These are phyloP conservation scores for Trichoderma atrobrunneum DNA, from an alignment of 2,329 filamentous ascomycete species.

Conservation along the genomic window DNA sequence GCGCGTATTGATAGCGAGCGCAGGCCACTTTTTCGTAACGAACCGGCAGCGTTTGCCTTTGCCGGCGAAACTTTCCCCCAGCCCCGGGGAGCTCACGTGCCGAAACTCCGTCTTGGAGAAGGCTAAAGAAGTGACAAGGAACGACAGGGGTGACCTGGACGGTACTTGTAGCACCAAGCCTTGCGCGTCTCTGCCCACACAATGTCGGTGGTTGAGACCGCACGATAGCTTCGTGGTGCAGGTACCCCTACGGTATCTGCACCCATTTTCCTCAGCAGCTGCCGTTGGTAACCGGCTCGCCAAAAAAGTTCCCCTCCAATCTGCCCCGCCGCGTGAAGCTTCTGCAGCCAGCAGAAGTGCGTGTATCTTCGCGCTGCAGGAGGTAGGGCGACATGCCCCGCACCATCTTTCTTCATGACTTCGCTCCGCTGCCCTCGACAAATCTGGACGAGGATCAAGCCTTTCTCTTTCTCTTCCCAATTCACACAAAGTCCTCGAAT, in stretches of 20 bases:
- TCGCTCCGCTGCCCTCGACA: slow-evolving; percentile 28
- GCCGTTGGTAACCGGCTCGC: slow-evolving; percentile 31
- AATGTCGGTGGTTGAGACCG: neutral
- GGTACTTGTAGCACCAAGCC: neutral
- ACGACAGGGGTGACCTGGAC: neutral
- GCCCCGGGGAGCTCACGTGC: neutral
- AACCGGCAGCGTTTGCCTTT: neutral
- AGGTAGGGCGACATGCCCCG: slow-evolving; percentile 43
- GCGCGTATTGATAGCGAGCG: slow-evolving; percentile 7
- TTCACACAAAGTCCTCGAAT: slow-evolving; percentile 11
- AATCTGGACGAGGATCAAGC: slow-evolving; percentile 21
- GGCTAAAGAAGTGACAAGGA: neutral
- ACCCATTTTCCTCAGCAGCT: neutral
- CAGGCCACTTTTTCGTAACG: neutral
- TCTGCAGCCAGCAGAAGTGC: slow-evolving; percentile 8
- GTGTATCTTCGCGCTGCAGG: slow-evolving; percentile 22
- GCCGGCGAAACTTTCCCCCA: slow-evolving; percentile 1
- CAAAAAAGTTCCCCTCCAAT: slow-evolving; percentile 12
- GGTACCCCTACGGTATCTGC: neutral
- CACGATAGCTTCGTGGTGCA: neutral
- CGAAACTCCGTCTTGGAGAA: neutral
- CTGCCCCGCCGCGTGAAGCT: slow-evolving; percentile 18
- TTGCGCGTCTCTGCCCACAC: neutral
- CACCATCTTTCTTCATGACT: slow-evolving; percentile 38
- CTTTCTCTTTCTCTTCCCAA: slow-evolving; percentile 25